Evolutionary conservation across 371 early-diverging fungal genomes (phyloP).

Genomic region (Funneliformis caledonium): DNA sequence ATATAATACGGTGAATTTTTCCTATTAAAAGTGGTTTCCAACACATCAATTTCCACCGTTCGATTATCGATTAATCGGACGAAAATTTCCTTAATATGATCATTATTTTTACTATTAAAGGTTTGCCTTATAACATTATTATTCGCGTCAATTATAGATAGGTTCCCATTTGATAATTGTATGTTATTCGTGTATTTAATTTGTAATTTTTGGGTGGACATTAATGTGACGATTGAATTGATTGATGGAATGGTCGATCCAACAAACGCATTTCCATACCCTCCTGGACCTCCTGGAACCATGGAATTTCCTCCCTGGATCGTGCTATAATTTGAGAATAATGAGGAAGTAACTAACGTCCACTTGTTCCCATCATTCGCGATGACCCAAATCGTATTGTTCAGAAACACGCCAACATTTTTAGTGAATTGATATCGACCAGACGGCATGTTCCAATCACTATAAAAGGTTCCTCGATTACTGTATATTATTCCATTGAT

Average conservation of each 20-base stretch:
- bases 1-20: neutral
- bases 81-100: neutral
- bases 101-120: neutral
- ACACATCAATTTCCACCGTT: neutral
- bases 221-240: neutral
- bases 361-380: neutral
- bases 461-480: neutral
- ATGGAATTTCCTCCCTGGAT: too few relatives aligned
- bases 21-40: conserved; percentile 26
- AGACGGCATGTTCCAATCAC: neutral
- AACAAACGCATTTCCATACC: conserved; percentile 10
- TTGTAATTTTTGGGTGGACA: neutral
- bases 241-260: conserved; percentile 3
- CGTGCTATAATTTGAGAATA: neutral
- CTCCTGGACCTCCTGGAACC: neutral
- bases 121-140: conserved; percentile 11
- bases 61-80: neutral
- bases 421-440: neutral
- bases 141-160: conserved; percentile 18
- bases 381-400: conserved; percentile 27
- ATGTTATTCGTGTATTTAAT: conserved; percentile 6
- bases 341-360: neutral
- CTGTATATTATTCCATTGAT: neutral
- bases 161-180: conserved; percentile 18
- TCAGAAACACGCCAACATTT: conserved; percentile 4